A percentile compares a stretch with the other conserved stretches of the same genome.
phyloP scores from a whole-genome alignment of 495 filamentous ascomycete species.

The Hypoxylon fuscum region DNA sequence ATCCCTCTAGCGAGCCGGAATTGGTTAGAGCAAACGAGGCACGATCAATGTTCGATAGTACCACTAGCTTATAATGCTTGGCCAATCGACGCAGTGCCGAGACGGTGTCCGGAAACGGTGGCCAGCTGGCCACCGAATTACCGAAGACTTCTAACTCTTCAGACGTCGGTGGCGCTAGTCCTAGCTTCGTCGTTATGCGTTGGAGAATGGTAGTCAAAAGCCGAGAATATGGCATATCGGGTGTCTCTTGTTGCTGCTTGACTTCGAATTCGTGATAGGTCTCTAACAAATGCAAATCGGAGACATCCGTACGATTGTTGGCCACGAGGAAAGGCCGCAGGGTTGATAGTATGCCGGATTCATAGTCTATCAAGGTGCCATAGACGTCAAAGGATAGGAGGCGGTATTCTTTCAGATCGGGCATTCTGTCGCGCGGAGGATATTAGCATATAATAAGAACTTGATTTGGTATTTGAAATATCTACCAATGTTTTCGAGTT shows the following conservation, averaged over 20 bases:
- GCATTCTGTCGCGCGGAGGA: not conserved
- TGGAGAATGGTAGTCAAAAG: constrained; percentile 55
- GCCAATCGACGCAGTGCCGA: constrained; percentile 59
- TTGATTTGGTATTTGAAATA: no score
- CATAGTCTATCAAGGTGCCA: constrained; percentile 74
- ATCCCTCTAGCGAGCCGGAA: constrained; percentile 57
- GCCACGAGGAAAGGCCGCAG: constrained; percentile 18
- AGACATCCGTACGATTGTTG: constrained; percentile 10
- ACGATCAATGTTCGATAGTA: constrained; percentile 71
- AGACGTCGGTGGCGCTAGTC: constrained; percentile 42
- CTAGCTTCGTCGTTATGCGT: constrained; percentile 30
- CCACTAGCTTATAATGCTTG: constrained; percentile 67
- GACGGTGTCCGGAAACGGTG: constrained; percentile 67
- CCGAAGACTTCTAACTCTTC: constrained; percentile 54
- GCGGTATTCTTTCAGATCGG: constrained; percentile 45
- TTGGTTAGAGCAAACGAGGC: constrained; percentile 64
- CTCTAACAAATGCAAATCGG: constrained; percentile 12
- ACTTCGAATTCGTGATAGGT: constrained; percentile 28
- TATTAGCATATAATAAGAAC: not conserved
- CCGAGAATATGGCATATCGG: constrained; percentile 60
- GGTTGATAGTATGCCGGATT: constrained; percentile 41
- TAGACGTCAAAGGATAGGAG: constrained; percentile 64
- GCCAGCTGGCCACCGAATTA: constrained; percentile 61
- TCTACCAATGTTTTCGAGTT: no score
- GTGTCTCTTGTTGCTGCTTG: constrained; percentile 55